phyloP scores from a whole-genome alignment of 148 eudicot species.

The Diospyros kaki region DNA sequence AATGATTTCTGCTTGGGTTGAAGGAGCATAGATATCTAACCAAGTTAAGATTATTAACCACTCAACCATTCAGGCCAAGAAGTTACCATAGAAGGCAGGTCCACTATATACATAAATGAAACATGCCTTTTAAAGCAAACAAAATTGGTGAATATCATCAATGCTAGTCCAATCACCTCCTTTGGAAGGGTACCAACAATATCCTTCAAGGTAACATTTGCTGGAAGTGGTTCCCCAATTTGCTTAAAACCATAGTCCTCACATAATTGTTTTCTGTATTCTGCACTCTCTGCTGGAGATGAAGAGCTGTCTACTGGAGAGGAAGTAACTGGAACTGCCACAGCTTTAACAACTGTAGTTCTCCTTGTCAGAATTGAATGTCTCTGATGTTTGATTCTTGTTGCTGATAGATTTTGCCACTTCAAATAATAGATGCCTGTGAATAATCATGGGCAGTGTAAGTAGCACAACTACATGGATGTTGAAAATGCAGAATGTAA shows the following conservation, averaged over 20 bases:
- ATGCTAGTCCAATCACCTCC: constrained; percentile 36
- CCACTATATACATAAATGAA: not conserved
- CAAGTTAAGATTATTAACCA: not conserved
- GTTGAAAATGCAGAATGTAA: not conserved
- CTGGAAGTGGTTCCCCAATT: constrained; percentile 89
- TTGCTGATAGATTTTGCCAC: constrained; percentile 26
- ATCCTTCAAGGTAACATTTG: constrained; percentile 65
- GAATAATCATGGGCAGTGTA: constrained; percentile 13
- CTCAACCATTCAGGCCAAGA: not conserved
- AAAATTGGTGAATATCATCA: not conserved
- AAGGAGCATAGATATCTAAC: not conserved
- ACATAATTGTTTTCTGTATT: constrained; percentile 52
- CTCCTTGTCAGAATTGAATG: constrained; percentile 23
- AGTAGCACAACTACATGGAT: not conserved
- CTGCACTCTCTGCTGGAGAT: constrained; percentile 42
- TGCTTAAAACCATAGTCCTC: constrained; percentile 81
- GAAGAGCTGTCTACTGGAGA: constrained; percentile 45
- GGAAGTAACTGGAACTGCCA: constrained; percentile 56
- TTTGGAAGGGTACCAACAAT: constrained; percentile 68
- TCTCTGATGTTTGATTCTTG: constrained; percentile 23
- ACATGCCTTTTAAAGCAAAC: not conserved
- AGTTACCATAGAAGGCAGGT: constrained; percentile 4
- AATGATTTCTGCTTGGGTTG: not conserved
- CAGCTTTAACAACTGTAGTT: constrained; percentile 40
- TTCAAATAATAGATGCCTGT: constrained; percentile 31